Evolutionary conservation across 2,329 filamentous ascomycete species (phyloP).

Genomic region (Colletotrichum agaves): DNA sequence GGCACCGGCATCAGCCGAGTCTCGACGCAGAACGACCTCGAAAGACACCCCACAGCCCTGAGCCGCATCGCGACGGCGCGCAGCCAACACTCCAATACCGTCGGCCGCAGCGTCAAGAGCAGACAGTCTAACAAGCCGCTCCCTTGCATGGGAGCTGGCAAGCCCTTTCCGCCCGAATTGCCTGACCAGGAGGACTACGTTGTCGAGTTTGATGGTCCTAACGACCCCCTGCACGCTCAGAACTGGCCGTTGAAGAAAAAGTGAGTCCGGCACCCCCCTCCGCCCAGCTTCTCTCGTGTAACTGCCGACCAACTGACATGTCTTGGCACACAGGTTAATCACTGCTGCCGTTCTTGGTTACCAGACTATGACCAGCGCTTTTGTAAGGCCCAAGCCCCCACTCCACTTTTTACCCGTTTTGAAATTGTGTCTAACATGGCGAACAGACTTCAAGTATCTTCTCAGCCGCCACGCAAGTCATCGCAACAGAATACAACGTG

Average conservation of each 20-base stretch:
- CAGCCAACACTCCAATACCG: slow-evolving; percentile 77
- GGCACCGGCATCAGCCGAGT: slow-evolving; percentile 65
- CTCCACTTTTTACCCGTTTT: too few relatives aligned
- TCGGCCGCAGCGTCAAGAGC: slow-evolving; percentile 65
- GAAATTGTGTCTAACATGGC: too few relatives aligned
- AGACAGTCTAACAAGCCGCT: slow-evolving; percentile 68
- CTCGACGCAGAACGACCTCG: slow-evolving; percentile 74
- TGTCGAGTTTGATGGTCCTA: slow-evolving; percentile 84
- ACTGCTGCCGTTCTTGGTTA: slow-evolving; percentile 77
- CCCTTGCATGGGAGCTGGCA: slow-evolving; percentile 78
- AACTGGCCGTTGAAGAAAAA: slow-evolving; percentile 89
- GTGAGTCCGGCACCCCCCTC: slow-evolving; percentile 52
- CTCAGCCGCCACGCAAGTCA: slow-evolving; percentile 69
- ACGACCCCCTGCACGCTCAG: slow-evolving; percentile 86
- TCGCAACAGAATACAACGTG: slow-evolving; percentile 70
- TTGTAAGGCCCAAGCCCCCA: slow-evolving; percentile 59
- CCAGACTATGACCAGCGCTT: slow-evolving; percentile 74
- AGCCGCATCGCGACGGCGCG: slow-evolving; percentile 77
- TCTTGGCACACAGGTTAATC: slow-evolving; percentile 55
- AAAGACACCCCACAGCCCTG: slow-evolving; percentile 75
- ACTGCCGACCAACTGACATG: slow-evolving; percentile 12
- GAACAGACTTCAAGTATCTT: slow-evolving; percentile 74
- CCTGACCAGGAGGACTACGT: slow-evolving; percentile 81
- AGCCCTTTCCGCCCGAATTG: slow-evolving; percentile 76
- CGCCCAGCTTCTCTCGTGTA: background rate